phyloP scores from a whole-genome alignment of 805 yeast genomes.

The Lipomyces spencermartinsiae region DNA sequence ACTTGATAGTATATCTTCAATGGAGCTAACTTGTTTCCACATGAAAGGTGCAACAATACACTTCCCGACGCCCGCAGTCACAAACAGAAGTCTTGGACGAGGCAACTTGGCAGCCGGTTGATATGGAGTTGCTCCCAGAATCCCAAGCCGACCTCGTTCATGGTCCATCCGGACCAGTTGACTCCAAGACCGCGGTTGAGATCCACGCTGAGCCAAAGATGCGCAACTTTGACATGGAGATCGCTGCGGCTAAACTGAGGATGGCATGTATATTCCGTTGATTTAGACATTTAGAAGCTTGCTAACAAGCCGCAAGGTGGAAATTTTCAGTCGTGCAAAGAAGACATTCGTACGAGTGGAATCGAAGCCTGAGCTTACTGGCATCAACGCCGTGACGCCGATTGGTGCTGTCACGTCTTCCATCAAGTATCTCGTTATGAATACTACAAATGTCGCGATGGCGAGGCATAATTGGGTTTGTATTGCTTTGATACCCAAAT shows the following conservation, averaged over 20 bases:
- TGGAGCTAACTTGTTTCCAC: background rate
- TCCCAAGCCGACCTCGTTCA: background rate
- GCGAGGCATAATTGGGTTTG: constrained; percentile 2
- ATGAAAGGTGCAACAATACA: background rate
- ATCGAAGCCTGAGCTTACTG: background rate
- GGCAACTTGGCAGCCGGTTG: background rate
- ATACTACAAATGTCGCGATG: background rate
- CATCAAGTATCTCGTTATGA: background rate
- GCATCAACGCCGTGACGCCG: background rate
- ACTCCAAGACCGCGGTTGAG: background rate
- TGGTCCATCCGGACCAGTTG: background rate
- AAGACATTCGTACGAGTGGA: background rate
- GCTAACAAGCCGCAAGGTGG: background rate
- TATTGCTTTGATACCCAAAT: background rate
- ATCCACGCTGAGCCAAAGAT: background rate
- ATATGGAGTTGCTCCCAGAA: background rate
- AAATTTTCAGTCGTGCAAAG: background rate
- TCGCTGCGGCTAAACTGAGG: background rate
- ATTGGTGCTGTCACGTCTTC: background rate
- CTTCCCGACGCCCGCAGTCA: background rate
- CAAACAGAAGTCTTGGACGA: background rate
- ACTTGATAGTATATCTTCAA: background rate
- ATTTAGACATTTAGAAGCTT: background rate
- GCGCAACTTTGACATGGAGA: background rate
- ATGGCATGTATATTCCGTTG: background rate